Evolutionary conservation across 805 yeast genomes (phyloP).

Genomic region (Starmerella floricola): DNA sequence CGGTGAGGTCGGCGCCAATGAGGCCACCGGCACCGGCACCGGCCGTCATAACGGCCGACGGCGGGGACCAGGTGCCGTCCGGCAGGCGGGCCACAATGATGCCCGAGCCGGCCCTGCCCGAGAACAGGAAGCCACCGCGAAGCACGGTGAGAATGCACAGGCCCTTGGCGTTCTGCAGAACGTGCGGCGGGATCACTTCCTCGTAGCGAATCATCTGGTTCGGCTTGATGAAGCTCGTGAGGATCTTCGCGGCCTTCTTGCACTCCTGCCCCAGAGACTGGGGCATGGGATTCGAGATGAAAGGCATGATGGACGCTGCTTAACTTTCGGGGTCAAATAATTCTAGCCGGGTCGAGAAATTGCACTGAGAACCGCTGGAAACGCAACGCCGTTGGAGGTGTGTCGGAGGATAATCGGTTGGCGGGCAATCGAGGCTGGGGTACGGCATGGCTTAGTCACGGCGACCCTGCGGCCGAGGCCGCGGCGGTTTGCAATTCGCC

Average conservation of each 20-base stretch:
- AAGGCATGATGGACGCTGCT: constrained; percentile 6
- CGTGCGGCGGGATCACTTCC: constrained; percentile 73
- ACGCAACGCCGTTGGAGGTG: too few species aligned
- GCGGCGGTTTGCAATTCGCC: too few species aligned
- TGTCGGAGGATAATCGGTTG: too few species aligned
- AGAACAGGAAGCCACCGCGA: constrained; percentile 90
- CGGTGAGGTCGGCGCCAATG: constrained; percentile 91
- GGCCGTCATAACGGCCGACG: constrained; percentile 87
- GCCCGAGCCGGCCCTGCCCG: constrained; percentile 97
- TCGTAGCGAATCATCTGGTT: constrained; percentile 87
- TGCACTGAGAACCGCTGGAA: too few species aligned
- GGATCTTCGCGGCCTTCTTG: constrained; percentile 85
- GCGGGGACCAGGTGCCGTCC: constrained; percentile 96
- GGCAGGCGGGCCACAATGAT: constrained; percentile 86
- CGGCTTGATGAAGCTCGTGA: constrained; percentile 84
- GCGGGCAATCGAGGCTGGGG: too few species aligned
- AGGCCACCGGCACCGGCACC: constrained; percentile 99
- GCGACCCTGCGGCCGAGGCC: too few species aligned
- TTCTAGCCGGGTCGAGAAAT: too few species aligned
- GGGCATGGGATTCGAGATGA: constrained; percentile 86
- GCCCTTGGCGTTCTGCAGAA: constrained; percentile 82
- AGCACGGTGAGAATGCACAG: constrained; percentile 84
- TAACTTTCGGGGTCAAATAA: too few species aligned
- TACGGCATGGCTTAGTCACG: too few species aligned
- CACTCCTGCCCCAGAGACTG: constrained; percentile 77